Percentiles rank a stretch among this genome's conserved stretches.
Conservation (phyloP, 1,284 basidiomycete species). For the Dichomitus squalens region DNA sequence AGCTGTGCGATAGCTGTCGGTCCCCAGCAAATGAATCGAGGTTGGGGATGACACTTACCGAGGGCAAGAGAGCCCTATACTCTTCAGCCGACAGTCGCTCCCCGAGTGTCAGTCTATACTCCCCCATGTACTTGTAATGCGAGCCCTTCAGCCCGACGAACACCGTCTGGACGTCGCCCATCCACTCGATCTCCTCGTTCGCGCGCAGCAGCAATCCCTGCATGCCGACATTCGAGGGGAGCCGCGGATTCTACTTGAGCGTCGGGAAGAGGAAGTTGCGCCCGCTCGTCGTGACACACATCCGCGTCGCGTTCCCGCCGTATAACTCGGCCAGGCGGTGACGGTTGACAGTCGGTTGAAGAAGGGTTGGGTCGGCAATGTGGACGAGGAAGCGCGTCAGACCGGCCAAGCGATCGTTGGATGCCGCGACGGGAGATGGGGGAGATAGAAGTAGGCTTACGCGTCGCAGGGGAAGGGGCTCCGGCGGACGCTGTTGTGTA, state of each 20-base stretch:
- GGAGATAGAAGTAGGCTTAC: neutral
- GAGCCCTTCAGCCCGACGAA: slow-evolving; percentile 16
- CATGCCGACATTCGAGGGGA: slow-evolving; percentile 19
- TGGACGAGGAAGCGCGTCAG: neutral
- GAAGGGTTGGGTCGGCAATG: slow-evolving; percentile 8
- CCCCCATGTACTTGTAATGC: slow-evolving; percentile 25
- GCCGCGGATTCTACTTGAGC: slow-evolving; percentile 19
- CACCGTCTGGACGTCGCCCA: slow-evolving; percentile 14
- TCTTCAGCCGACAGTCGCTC: slow-evolving; percentile 21
- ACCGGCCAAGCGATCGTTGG: neutral
- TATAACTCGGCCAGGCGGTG: slow-evolving; percentile 15
- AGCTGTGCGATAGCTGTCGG: neutral
- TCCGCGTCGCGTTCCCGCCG: slow-evolving; percentile 11
- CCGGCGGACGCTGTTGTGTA: neutral
- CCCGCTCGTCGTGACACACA: slow-evolving; percentile 10
- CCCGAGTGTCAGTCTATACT: slow-evolving; percentile 17
- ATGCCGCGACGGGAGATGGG: neutral
- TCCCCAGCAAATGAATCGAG: neutral
- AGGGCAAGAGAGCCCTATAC: slow-evolving; percentile 1
- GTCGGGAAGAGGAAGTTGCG: slow-evolving; percentile 23
- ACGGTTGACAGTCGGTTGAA: slow-evolving; percentile 9
- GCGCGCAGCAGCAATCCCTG: slow-evolving; percentile 24
- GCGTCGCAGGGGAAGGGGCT: neutral
- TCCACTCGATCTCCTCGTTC: slow-evolving; percentile 6
- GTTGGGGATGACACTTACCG: neutral